Evolutionary conservation across 441 rosid species (phyloP), one percentile per base, ranked within the genome.

Genomic region (Adansonia rubrostipa): DNA sequence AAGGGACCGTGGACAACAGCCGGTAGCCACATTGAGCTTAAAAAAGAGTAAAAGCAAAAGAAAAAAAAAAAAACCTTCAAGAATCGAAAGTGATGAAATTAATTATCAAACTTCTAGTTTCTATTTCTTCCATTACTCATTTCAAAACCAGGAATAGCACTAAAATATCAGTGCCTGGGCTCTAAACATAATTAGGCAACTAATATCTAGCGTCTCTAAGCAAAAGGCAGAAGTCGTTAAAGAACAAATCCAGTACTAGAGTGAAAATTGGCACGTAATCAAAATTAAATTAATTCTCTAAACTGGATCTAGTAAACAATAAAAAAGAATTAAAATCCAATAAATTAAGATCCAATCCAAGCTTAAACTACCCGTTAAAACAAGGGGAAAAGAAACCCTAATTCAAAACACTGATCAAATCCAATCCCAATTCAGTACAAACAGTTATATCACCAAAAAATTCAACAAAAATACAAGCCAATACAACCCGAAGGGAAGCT

Each of bases 301-400:
- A 22, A 70, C 74, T 72, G 84, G 88, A 82, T 84, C 84, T 79
- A 68, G 78, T 70, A 50, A 60, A 19, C 4, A 64, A 71, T 4
- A 79, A 58, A 76, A 17, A 15, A 28, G 0, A 20, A 1, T 58
- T 60, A 48, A 68, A 82, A 80, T 73, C 78, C 62, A 77, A 82
- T 44, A 44, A 74, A 69, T 13, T 70, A 64, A 83, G 88, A 87
- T 80, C 85, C 80, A 87, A 78, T 78, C 82, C 22, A 56, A 73
- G 33, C 36, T 60, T 20, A 77, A 75, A 82, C 24, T 44, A 82
- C 58, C 54, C 73, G 67, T 71, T 65, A 42, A 56, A 70, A 56
- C 22, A 40, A 47, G 61, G 28, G 24, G 42, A 74, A 45, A 53
- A 56, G 17, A 56, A 62, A 47, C 65, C 77, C 71, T 73, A 56